Evolutionary conservation across 257 asterid genomes (phyloP).

Genomic region (Cruciata laevipes): DNA sequence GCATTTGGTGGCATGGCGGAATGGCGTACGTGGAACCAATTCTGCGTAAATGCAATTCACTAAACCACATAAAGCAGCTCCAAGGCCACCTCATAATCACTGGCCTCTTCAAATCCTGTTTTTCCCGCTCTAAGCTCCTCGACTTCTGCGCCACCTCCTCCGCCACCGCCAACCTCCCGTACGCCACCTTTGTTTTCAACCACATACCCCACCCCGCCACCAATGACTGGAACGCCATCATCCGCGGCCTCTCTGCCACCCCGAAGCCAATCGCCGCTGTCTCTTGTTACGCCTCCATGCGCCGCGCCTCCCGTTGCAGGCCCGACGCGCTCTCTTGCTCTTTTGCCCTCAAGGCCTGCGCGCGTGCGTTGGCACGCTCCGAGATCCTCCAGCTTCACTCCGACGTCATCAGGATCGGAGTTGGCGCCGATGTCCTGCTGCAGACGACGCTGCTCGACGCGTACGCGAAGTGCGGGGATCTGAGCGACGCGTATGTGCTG

Average conservation of each 20-base stretch:
- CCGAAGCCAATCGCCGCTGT: constrained; percentile 54
- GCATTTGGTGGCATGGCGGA: constrained; percentile 8
- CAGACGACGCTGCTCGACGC: constrained; percentile 76
- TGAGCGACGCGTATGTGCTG: constrained; percentile 43
- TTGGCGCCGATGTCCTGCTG: constrained; percentile 50
- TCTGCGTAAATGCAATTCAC: constrained; percentile 45
- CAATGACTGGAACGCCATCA: constrained; percentile 90
- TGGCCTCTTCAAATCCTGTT: constrained; percentile 45
- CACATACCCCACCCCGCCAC: constrained; percentile 44
- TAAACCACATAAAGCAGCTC: constrained; percentile 49
- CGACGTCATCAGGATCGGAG: constrained; percentile 44
- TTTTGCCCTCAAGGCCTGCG: constrained; percentile 85
- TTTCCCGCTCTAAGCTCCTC: constrained; percentile 61
- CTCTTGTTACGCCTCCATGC: constrained; percentile 52
- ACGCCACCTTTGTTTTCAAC: constrained; percentile 55
- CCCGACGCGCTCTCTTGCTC: constrained; percentile 94
- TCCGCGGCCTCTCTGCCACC: constrained; percentile 92
- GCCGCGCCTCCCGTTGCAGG: constrained; percentile 41
- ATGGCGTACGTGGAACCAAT: constrained; percentile 57
- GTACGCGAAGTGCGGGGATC: constrained; percentile 58
- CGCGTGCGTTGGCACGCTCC: constrained; percentile 52
- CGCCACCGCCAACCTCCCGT: constrained; percentile 41
- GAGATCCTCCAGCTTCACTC: constrained; percentile 61
- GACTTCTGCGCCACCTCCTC: constrained; percentile 56
- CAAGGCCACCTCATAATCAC: constrained; percentile 68